phyloP scores from a whole-genome alignment of 768 basidiomycete species.

The Pleurotus pulmonarius region DNA sequence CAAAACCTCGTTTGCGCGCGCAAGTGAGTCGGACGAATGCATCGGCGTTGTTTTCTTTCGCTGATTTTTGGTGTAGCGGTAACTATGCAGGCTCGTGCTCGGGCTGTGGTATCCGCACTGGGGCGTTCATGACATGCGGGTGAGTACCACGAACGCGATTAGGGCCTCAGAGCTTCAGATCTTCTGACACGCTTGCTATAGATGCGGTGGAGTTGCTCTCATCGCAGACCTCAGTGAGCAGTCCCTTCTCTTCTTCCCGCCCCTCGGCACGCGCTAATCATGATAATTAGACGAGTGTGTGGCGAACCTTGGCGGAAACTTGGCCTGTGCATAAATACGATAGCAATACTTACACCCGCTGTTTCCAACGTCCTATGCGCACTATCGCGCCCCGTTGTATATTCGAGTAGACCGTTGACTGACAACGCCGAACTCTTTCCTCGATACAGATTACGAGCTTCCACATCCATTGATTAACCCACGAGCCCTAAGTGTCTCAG shows the following conservation, averaged over 20 bases:
- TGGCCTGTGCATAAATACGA: not conserved
- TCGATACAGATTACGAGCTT: no score
- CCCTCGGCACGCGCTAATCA: not conserved
- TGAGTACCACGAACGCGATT: not conserved
- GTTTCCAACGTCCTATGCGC: no score
- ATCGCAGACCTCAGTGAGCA: not conserved
- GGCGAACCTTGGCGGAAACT: not conserved
- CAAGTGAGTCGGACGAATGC: not conserved
- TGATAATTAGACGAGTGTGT: not conserved
- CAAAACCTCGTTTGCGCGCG: not conserved
- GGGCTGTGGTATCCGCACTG: not conserved
- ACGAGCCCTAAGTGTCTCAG: no score
- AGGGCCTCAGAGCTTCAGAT: not conserved
- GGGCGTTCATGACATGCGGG: not conserved
- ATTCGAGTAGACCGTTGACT: no score
- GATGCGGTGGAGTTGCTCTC: not conserved
- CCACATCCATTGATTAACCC: no score
- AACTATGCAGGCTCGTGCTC: not conserved
- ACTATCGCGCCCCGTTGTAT: no score
- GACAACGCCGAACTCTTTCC: no score
- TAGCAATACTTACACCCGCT: no score
- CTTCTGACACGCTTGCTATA: not conserved
- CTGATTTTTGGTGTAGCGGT: not conserved
- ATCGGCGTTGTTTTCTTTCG: not conserved
- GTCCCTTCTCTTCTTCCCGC: no score